phyloP scores from a whole-genome alignment of 495 filamentous ascomycete species.

The Astrothelium subdiscretum region DNA sequence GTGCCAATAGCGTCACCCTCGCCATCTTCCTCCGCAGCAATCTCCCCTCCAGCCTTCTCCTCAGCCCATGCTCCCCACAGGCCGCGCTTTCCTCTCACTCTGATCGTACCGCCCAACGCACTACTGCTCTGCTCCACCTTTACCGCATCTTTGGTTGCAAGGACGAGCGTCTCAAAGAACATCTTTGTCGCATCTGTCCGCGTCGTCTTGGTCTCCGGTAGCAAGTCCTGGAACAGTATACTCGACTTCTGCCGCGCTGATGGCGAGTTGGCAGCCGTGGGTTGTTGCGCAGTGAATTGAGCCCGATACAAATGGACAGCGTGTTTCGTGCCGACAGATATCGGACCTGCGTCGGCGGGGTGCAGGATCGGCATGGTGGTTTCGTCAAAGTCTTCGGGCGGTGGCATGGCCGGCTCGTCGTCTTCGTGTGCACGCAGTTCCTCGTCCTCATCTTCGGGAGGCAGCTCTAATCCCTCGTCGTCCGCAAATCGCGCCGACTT shows the following conservation, averaged over 20 bases:
- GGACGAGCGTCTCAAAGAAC: slow-evolving; percentile 93
- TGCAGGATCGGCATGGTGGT: slow-evolving; percentile 61
- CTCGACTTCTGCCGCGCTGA: slow-evolving; percentile 24
- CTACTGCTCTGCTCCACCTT: slow-evolving; percentile 84
- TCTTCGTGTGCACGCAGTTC: slow-evolving; percentile 26
- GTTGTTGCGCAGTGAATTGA: slow-evolving; percentile 58
- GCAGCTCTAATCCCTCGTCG: slow-evolving; percentile 31
- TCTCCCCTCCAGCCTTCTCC: slow-evolving; percentile 54
- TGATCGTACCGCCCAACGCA: slow-evolving; percentile 60
- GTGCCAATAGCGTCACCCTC: neutral
- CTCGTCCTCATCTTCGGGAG: slow-evolving; percentile 14
- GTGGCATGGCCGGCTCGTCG: slow-evolving; percentile 16
- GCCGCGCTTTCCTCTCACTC: slow-evolving; percentile 75
- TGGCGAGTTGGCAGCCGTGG: slow-evolving; percentile 46
- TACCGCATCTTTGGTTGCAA: slow-evolving; percentile 96
- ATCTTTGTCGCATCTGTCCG: slow-evolving; percentile 92
- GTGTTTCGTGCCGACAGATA: slow-evolving; percentile 83
- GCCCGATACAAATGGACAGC: slow-evolving; percentile 91
- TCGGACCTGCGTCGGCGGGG: slow-evolving; percentile 67
- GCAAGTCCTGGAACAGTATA: slow-evolving; percentile 82
- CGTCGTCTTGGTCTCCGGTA: slow-evolving; percentile 66
- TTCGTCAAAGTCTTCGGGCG: slow-evolving; percentile 52
- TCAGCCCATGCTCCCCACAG: slow-evolving; percentile 96
- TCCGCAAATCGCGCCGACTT: slow-evolving; percentile 80
- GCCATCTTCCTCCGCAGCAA: slow-evolving; percentile 18